Conservation (phyloP, 2,329 filamentous ascomycete genomes). For the Penicillium freii region DNA sequence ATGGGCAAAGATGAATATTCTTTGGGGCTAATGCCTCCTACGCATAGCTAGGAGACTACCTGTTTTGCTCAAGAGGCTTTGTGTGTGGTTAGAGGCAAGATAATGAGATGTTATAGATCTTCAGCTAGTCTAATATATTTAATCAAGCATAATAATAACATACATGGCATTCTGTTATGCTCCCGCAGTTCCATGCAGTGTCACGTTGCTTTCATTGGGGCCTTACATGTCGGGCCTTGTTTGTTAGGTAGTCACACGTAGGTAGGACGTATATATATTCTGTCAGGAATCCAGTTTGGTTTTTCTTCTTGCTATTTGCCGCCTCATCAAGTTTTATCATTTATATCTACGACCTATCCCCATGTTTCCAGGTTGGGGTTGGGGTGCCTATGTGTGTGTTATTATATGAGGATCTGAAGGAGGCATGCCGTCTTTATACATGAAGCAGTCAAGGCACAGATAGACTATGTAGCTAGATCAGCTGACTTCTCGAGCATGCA, state of each 20-base stretch:
- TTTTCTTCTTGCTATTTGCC: background rate
- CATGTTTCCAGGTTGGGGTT: background rate
- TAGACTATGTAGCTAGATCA: too few species aligned
- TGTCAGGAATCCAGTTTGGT: background rate
- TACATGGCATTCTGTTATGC: background rate
- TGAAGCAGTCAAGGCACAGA: background rate
- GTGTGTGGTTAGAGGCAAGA: background rate
- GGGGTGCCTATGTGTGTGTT: background rate
- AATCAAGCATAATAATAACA: background rate
- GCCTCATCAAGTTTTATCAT: background rate
- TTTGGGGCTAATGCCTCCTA: conserved; percentile 29
- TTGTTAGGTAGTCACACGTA: background rate
- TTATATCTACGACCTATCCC: background rate
- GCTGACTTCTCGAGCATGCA: too few species aligned
- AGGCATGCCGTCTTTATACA: background rate
- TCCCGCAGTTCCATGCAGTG: background rate
- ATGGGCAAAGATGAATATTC: conserved; percentile 34
- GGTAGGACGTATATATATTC: background rate
- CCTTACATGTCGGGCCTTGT: too few species aligned
- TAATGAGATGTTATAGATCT: background rate
- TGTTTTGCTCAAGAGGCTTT: background rate
- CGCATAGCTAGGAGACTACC: too few species aligned
- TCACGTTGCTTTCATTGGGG: background rate
- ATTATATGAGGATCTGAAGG: background rate
- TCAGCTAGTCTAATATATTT: background rate